Base-by-base conservation (phyloP, 108 stramenopile genomes). In the Skeletonema grethae region DNA sequence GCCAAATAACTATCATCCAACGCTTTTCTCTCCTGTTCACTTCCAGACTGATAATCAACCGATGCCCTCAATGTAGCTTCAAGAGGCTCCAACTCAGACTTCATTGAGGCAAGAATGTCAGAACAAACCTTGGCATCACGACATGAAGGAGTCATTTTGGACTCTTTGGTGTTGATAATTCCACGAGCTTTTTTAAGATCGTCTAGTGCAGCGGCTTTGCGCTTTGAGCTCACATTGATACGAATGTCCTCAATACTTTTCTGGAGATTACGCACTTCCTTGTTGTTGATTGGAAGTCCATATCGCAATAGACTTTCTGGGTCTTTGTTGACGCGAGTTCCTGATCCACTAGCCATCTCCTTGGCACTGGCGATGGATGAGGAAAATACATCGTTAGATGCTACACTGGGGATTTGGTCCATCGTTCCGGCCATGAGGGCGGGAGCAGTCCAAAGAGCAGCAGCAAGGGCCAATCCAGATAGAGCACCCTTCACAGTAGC, bases 261-360 rank as follows among this genome's bases (percentile, higher is more conserved):
- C 80, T 97, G 97, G 25, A 97, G 75, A 60, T 91, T 65, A 35
- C 97, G 90, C 5, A 87, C 93, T 77, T 95, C 88, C 64, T 89
- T 92, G 75, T 90, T 94, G 5, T 92, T 83, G 58, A 95, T 93
- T 22, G 97, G 97, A 28, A 97, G 82, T 31, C 93, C 97, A 76
- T 89, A 89, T 36, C 97, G 74, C 61, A 97, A 72, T 45, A 97
- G 75, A 41, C 89, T 91, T 65, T 95, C 94, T 16, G 97, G 74
- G 80, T 97, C 97, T 75, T 96, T 96, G 68, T 97, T 97, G 60
- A 97, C 97, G 39, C 94, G 90, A 32, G 79, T 86, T 28, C 97
- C 97, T 53, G 84, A 73, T 46, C 85, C 95, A 61, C 87, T 89
- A 7, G 95, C 95, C 92, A 83, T 93, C 75, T 96, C 92, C 72